These are phyloP conservation scores for Fragaria iinumae DNA, from an alignment of 306 rosid species.

Conservation along the genomic window DNA sequence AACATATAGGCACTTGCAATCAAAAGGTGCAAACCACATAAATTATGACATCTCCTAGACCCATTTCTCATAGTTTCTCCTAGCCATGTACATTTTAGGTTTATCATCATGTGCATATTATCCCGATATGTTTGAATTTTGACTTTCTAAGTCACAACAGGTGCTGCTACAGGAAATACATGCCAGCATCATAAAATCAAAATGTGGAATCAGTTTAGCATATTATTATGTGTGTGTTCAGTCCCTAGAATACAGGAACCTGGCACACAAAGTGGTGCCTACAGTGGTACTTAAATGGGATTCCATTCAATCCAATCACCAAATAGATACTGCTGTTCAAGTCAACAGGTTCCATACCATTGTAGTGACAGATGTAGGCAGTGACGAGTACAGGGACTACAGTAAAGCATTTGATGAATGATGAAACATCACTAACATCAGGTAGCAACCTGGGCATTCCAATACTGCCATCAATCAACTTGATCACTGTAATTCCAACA, in stretches of 20 bases:
- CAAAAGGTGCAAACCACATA: neutral
- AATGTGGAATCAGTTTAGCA: neutral
- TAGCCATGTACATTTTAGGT: neutral
- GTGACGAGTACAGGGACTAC: conserved; percentile 79
- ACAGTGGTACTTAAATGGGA: neutral
- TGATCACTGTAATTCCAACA: conserved; percentile 69
- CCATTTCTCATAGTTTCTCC: neutral
- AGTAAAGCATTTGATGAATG: conserved; percentile 64
- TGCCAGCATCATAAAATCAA: conserved; percentile 3
- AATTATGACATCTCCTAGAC: neutral
- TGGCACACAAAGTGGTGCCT: neutral
- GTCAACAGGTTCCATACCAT: conserved; percentile 48
- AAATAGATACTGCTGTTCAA: neutral
- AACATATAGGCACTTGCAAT: neutral
- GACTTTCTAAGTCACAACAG: neutral
- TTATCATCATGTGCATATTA: neutral
- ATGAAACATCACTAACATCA: conserved; percentile 46
- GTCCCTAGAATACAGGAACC: neutral
- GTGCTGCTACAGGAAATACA: neutral
- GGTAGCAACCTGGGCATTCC: conserved; percentile 79
- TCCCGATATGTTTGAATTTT: neutral
- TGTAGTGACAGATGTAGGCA: conserved; percentile 83
- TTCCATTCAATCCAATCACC: neutral
- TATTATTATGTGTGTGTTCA: neutral
- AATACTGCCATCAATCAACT: conserved; percentile 66